Base-by-base conservation (phyloP, 331 rosid species). In the Pyrus hybrid region DNA sequence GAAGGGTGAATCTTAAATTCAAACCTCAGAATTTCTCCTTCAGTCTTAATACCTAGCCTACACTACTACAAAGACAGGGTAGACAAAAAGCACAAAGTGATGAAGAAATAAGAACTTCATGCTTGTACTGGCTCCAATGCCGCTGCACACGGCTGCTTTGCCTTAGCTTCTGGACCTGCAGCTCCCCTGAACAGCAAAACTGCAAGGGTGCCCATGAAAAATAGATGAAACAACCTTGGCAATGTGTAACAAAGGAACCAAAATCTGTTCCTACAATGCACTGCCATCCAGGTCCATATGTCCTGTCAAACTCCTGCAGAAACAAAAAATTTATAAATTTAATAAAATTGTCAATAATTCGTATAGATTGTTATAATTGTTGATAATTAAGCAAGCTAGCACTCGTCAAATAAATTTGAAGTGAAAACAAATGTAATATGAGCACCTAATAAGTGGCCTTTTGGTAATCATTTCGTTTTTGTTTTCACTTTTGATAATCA, bases 231-330 rank as follows among this genome's bases (percentile, higher is more conserved):
- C 91, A 85, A 12, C 97, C 97, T 60, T 81, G 83, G 17, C 90
- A 91, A 62, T 93, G 98, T 0, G 97, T 93, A 81, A 91, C 98
- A 87, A 89, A 93, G 2, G 98, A 93, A 67, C 97, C 94, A 78
- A 93, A 93, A 86, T 93, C 93, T 28, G 91, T 93, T 41, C 98
- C 98, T 35, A 89, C 97, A 23, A 91, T 88, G 82, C 98, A 93
- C 78, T 93, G 98, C 98, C 97, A 93, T 57, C 98, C 98, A 77
- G 74, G 30, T 53, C 92, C 98, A 79, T 93, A 73, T 5, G 49
- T 47, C 78, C 76, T 79, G 68, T 93, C 98, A 87, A 91, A 89
- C 80, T 93, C 90, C 97, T 91, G 84, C 86, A 86, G 23, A 35
- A 63, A 75, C 21, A n/a, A 23, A 63, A 75, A 35, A 33, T 11